Percentiles rank a stretch among this genome's conserved stretches.
Evolutionary conservation across 768 basidiomycete genomes (phyloP).

Genomic region (Podaxis mareebaensis): DNA sequence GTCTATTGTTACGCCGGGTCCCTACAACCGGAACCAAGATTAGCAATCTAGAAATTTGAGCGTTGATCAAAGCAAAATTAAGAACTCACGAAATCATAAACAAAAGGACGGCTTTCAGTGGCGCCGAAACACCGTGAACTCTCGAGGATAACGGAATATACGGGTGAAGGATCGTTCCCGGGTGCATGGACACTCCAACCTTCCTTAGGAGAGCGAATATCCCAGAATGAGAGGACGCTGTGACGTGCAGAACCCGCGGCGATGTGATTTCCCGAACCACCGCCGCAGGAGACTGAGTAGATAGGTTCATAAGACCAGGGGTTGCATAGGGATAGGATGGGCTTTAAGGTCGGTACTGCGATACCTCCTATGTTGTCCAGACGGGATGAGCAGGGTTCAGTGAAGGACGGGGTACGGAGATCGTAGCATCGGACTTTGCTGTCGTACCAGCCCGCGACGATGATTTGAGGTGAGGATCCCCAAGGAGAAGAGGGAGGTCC

Average conservation of each 20-base stretch:
- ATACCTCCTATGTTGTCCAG: conserved; percentile 6
- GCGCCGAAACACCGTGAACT: conserved; percentile 79
- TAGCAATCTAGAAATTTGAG: background rate
- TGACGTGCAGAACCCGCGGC: conserved; percentile 79
- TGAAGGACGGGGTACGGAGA: conserved; percentile 51
- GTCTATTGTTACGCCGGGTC: conserved; percentile 53
- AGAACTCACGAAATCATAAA: conserved; percentile 67
- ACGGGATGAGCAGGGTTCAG: background rate
- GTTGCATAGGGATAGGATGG: conserved; percentile 63
- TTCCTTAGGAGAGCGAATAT: conserved; percentile 56
- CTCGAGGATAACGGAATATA: conserved; percentile 74
- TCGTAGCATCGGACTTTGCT: conserved; percentile 75
- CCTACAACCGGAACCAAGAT: conserved; percentile 31
- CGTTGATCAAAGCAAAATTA: background rate
- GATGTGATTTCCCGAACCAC: conserved; percentile 63
- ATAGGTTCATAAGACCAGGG: conserved; percentile 73
- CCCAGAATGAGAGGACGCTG: conserved; percentile 81
- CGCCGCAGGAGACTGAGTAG: conserved; percentile 75
- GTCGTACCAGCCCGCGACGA: conserved; percentile 85
- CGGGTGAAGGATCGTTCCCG: conserved; percentile 76
- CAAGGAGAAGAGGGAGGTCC: conserved; percentile 64
- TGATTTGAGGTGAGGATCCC: conserved; percentile 68
- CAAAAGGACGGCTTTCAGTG: conserved; percentile 75
- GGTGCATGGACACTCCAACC: conserved; percentile 85
- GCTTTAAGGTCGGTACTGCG: conserved; percentile 40